Evolutionary conservation across 2,329 filamentous ascomycete species (phyloP), one percentile per base, ranked within the genome.

Genomic region (Aspergillus brunneoviolaceus): DNA sequence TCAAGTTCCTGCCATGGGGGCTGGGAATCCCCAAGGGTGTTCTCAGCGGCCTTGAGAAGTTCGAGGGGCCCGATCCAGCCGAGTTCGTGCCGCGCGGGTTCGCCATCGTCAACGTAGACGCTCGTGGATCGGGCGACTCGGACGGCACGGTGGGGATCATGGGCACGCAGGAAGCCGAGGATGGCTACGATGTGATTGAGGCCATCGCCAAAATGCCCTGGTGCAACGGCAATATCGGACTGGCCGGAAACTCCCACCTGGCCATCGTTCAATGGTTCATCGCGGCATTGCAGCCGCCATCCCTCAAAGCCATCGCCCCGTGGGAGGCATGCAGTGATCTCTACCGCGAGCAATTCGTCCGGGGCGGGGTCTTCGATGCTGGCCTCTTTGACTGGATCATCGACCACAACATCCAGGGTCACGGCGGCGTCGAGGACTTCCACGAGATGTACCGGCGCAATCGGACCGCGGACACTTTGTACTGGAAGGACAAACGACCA

Each of bases 401-500:
- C 56, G 56, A 58, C 27, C 50, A 52, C 4, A 58, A 58, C 14
- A 58, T 58, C 19, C 56, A 58, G 27, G 56, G 56, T 5, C 56
- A 58, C 14, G 42, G 50, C n/a, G 56, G 56, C 1, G 39, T 58
- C 25, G 53, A 55, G 35, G 56, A 58, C 42, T 58, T 58, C 16
- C 56, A 58, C 27, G 56, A 58, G 27, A 58, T 58, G 49, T 58
- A 58, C 33, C 56, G 56, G 3, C 56, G 50, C 29, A 35, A 45
- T 19, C 29, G 39, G 14, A 49, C 27, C 19, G 50, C 50, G 9
- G 42, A 58, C 14, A 39, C 49, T 0, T 16, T 35, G 3, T 58
- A 58, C 21, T 58, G 56, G 56, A 58, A 58, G 16, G 56, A 58
- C 21, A 58, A 58, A 58, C 50, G 56, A 49, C 45, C 53, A 5